Percentiles rank a stretch among this genome's conserved stretches.
Evolutionary conservation across 2,329 filamentous ascomycete species (phyloP).

Genomic region (Truncatella angustata): DNA sequence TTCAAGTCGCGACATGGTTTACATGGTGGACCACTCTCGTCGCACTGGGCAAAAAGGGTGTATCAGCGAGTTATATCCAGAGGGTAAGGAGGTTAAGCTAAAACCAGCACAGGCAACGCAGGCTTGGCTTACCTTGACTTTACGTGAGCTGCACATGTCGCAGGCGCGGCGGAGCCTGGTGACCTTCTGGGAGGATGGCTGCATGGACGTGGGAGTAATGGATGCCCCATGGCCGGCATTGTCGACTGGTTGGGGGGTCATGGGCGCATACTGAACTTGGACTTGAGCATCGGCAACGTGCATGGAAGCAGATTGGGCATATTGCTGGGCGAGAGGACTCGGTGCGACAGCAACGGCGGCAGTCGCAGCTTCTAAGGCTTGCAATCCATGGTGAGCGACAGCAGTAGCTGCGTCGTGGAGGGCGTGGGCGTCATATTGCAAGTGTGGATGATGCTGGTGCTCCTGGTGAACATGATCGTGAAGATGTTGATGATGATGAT

Average conservation of each 20-base stretch:
- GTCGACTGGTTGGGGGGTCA: background rate
- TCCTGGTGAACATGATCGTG: background rate
- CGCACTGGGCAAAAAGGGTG: conserved; percentile 38
- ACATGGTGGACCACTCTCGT: conserved; percentile 55
- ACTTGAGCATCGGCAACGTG: conserved; percentile 26
- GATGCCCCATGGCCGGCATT: background rate
- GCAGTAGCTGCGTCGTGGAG: conserved; percentile 11
- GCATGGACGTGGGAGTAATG: background rate
- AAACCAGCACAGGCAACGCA: background rate
- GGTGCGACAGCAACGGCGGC: conserved; percentile 6
- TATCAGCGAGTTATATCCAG: too few relatives aligned
- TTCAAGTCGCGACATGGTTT: conserved; percentile 55
- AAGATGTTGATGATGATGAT: conserved; percentile 5
- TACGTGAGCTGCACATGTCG: conserved; percentile 61
- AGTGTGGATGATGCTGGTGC: background rate
- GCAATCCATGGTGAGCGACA: conserved; percentile 9
- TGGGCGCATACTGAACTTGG: conserved; percentile 10
- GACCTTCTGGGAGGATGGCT: conserved; percentile 36
- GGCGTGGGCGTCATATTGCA: conserved; percentile 11
- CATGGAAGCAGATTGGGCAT: conserved; percentile 30
- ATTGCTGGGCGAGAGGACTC: conserved; percentile 26
- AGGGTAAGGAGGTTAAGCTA: too few relatives aligned
- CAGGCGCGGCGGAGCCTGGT: conserved; percentile 58
- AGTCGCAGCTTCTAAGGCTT: conserved; percentile 7
- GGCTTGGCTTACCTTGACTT: conserved; percentile 47